These are phyloP conservation scores for Chalaropsis thielavioides DNA, from an alignment of 2,329 filamentous ascomycete species.

Conservation along the genomic window DNA sequence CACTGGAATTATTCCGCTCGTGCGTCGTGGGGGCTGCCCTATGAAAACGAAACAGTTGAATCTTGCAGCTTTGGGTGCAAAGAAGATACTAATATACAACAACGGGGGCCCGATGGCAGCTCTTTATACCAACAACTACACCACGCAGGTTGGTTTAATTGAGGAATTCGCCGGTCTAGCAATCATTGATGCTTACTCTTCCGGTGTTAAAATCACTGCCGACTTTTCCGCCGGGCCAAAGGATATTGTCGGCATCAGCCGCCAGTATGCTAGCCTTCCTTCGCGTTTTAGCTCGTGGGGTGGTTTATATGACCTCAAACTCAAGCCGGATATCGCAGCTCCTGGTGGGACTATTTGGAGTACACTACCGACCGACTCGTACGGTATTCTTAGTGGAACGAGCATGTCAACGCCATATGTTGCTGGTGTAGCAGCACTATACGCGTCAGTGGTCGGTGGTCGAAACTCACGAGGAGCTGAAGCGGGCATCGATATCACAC, in stretches of 20 bases:
- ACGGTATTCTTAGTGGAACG: constrained; percentile 37
- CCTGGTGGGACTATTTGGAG: constrained; percentile 38
- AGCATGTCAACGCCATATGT: constrained; percentile 43
- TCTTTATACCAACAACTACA: constrained; percentile 11
- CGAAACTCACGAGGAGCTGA: constrained; percentile 25
- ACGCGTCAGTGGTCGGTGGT: constrained; percentile 30
- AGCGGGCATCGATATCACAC: constrained; percentile 11
- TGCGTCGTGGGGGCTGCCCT: constrained; percentile 26
- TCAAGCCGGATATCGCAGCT: constrained; percentile 37
- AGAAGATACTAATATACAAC: constrained; percentile 25
- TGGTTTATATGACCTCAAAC: constrained; percentile 35
- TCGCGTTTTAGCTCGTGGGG: constrained; percentile 38
- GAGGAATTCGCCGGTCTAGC: constrained; percentile 19
- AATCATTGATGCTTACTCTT: constrained; percentile 22
- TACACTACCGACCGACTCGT: constrained; percentile 32
- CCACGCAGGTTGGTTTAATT: constrained; percentile 19
- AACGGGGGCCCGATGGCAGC: constrained; percentile 24
- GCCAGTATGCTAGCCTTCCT: constrained; percentile 28
- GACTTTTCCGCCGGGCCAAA: constrained; percentile 26
- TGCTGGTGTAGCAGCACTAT: constrained; percentile 36
- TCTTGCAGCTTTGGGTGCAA: constrained; percentile 21
- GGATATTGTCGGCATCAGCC: constrained; percentile 21
- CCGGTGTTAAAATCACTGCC: constrained; percentile 27
- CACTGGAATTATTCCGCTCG: constrained; percentile 20
- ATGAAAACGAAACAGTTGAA: constrained; percentile 23